Conservation (phyloP, 257 asterid species). For the Rauvolfia tetraphylla region DNA sequence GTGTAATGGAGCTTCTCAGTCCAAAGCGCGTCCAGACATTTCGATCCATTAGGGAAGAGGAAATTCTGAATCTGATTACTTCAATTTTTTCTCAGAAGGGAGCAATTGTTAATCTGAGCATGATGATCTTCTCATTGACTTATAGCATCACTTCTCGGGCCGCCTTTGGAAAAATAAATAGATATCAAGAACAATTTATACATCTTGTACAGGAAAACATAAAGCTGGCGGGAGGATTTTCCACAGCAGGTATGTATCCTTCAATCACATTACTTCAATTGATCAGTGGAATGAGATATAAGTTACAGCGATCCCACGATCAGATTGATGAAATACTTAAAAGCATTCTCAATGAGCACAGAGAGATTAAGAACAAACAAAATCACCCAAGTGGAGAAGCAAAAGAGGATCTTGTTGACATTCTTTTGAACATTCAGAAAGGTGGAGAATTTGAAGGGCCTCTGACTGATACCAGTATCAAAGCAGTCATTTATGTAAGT, state of each 20-base stretch:
- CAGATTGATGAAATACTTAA: background rate
- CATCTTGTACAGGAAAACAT: background rate
- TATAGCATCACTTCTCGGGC: background rate
- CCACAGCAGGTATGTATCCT: background rate
- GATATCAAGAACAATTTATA: background rate
- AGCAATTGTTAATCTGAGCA: background rate
- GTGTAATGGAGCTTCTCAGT: constrained; percentile 37
- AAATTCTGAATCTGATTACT: background rate
- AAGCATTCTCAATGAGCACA: background rate
- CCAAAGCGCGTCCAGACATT: constrained; percentile 29
- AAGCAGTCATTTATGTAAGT: constrained; percentile 10
- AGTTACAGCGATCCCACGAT: background rate
- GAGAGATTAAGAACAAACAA: background rate
- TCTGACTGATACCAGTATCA: background rate
- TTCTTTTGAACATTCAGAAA: constrained; percentile 7
- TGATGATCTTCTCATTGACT: background rate
- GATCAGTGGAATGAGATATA: background rate
- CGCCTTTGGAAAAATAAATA: background rate
- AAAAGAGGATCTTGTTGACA: constrained; percentile 8
- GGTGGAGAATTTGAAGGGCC: background rate
- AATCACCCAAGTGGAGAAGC: background rate
- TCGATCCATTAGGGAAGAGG: constrained; percentile 26
- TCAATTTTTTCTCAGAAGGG: background rate
- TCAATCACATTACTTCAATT: background rate
- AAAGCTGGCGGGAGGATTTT: background rate